Evolutionary conservation across 108 stramenopile species (phyloP).

Genomic region (Nannochloropsis salina): DNA sequence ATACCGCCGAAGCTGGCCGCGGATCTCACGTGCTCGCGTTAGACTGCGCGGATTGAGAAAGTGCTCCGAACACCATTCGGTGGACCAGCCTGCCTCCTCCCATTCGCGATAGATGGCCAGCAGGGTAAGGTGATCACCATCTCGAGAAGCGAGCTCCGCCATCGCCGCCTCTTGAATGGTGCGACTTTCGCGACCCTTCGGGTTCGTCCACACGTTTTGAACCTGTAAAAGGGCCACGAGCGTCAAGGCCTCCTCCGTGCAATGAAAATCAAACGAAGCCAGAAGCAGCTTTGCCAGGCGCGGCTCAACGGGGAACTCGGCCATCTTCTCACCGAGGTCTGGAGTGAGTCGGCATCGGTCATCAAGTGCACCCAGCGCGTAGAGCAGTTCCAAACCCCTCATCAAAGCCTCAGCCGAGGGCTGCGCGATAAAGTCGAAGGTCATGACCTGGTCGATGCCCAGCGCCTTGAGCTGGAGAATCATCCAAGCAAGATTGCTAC

Average conservation of each 20-base stretch:
- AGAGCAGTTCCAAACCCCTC: constrained; percentile 74
- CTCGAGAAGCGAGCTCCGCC: constrained; percentile 66
- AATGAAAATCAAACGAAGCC: constrained; percentile 64
- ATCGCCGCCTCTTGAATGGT: constrained; percentile 70
- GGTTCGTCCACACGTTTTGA: constrained; percentile 62
- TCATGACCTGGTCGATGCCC: constrained; percentile 82
- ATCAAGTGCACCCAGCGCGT: constrained; percentile 52
- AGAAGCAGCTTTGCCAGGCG: constrained; percentile 59
- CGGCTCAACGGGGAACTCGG: constrained; percentile 66
- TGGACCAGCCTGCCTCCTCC: constrained; percentile 65
- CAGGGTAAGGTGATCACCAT: constrained; percentile 84
- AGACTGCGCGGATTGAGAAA: constrained; percentile 46
- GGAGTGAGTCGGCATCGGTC: constrained; percentile 55
- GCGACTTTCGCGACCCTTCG: constrained; percentile 64
- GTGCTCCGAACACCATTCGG: constrained; percentile 59
- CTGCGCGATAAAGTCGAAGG: constrained; percentile 78
- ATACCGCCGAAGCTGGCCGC: constrained; percentile 43
- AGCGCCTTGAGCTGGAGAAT: constrained; percentile 89
- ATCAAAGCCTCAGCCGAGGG: constrained; percentile 86
- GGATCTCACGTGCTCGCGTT: constrained; percentile 48
- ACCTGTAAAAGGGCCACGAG: constrained; percentile 81
- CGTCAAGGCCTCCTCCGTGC: constrained; percentile 68
- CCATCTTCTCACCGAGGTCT: constrained; percentile 58
- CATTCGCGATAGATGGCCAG: constrained; percentile 67
- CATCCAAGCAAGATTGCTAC: constrained; percentile 71